Evolutionary conservation across 345 rosid genomes (phyloP).

Genomic region (Salix koriyanagi): DNA sequence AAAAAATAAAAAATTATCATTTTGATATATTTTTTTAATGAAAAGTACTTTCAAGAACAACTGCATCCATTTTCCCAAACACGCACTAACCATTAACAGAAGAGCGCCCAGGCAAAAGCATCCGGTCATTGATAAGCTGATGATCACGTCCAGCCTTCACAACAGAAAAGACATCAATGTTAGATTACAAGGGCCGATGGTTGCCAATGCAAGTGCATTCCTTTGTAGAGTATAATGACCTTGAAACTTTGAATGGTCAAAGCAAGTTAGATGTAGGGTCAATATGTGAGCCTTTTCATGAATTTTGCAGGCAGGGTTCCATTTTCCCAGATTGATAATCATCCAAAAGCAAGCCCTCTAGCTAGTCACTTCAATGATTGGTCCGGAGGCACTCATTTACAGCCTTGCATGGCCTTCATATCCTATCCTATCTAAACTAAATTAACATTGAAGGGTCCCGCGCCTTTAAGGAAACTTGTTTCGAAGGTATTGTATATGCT

Average conservation of each 20-base stretch:
- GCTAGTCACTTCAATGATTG: no score
- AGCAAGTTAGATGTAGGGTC: not conserved
- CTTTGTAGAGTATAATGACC: not conserved
- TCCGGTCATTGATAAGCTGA: conserved; percentile 64
- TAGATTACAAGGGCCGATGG: not conserved
- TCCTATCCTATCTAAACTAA: no score
- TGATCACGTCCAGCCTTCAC: conserved; percentile 74
- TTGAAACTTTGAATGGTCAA: not conserved
- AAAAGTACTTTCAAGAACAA: no score
- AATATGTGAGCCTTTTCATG: not conserved
- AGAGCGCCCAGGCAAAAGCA: conserved; percentile 30
- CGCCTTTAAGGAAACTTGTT: no score
- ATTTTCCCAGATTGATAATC: not conserved
- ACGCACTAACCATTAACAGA: conserved; percentile 42
- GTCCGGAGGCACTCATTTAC: no score
- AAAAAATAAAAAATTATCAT: no score
- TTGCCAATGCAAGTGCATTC: not conserved
- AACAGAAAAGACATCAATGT: not conserved
- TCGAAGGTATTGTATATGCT: no score
- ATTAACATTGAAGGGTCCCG: no score
- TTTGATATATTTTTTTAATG: rapidly evolving
- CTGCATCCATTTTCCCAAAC: rapidly evolving
- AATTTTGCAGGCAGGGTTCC: not conserved
- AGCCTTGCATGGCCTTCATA: no score
- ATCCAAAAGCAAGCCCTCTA: not conserved